A percentile compares a stretch with the other conserved stretches of the same genome.
Conservation (phyloP, 2,329 filamentous ascomycete species). For the Alternaria solani region DNA sequence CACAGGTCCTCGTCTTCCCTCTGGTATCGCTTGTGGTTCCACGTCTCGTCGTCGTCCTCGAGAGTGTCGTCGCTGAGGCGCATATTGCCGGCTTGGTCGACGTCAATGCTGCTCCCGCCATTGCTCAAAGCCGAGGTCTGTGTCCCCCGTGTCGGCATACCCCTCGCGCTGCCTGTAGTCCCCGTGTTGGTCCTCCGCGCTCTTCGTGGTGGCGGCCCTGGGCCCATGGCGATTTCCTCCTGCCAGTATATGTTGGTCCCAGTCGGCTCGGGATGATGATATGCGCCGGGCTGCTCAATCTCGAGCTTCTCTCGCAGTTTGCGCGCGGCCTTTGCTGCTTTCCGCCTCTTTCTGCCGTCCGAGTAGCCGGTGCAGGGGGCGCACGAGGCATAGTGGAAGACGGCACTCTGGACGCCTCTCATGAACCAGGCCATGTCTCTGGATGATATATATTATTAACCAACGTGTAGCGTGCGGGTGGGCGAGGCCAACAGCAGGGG, state of each 20-base stretch:
- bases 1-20: constrained; percentile 88
- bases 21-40: constrained; percentile 83
- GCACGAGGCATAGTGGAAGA: constrained; percentile 81
- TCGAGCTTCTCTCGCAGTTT: constrained; percentile 71
- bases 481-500: constrained; percentile 1
- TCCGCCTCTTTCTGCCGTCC: constrained; percentile 73
- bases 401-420: constrained; percentile 72
- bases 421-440: constrained; percentile 50
- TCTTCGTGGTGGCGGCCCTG: constrained; percentile 70
- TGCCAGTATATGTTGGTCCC: constrained; percentile 89
- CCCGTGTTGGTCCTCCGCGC: constrained; percentile 64
- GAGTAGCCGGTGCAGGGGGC: constrained; percentile 78
- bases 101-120: constrained; percentile 48
- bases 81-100: constrained; percentile 30
- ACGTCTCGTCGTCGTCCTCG: constrained; percentile 58
- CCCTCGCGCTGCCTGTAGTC: constrained; percentile 57
- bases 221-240: constrained; percentile 85
- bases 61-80: constrained; percentile 47
- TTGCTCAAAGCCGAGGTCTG: constrained; percentile 60
- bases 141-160: constrained; percentile 65
- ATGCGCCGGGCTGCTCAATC: constrained; percentile 74
- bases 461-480: not conserved
- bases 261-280: constrained; percentile 82
- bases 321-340: constrained; percentile 73
- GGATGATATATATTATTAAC: not conserved